Evolutionary conservation across 2,329 filamentous ascomycete species (phyloP), one percentile per base, ranked within the genome.

Genomic region (Calonectria honghensis): DNA sequence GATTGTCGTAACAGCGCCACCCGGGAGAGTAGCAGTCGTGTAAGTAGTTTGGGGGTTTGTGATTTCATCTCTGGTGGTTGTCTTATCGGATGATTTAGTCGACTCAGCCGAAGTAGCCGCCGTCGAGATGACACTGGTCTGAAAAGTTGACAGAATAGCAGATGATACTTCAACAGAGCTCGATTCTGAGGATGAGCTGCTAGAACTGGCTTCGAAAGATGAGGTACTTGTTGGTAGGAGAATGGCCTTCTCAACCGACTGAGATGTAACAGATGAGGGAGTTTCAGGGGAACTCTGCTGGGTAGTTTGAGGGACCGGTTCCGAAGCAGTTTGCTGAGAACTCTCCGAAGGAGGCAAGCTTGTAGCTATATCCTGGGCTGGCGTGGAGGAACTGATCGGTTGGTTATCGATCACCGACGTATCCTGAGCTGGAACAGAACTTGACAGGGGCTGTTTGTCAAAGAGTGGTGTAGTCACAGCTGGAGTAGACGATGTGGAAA

Each of bases 1-100:
- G n/a, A 78, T 78, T 9, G 80, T 78, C 6, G 80, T 80, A 13
- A 78, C 29, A 4, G 63, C 61, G 27, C 78, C 78, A n/a, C 76
- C 76, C 27, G 74, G 65, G 24, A 79, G 57, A 20, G 79, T 81
- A n/a, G 68, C 68, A 13, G 80, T 79, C 27, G 78, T 77, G 48
- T 76, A 68, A 45, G 73, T 71, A 6, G 73, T 75, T 32, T 68
- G 73, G 35, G 63, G 70, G 39, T 77, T 76, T 37, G 73, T 69
- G 63, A 73, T 73, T 51, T 73, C 54, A 20, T 78, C 70, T 35
- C 73, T 64, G 1, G 59, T 57, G 32, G 66, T 63, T 51, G 70
- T 63, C 37, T 48, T 73, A 16, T 75, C 73, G 39, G 77, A 76
- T 52, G 74, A 73, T 57, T 80, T 57, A 14, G 79, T 77, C 14